Evolutionary conservation across 2,329 filamentous ascomycete genomes (phyloP).

Genomic region (Lachnellula suecica): DNA sequence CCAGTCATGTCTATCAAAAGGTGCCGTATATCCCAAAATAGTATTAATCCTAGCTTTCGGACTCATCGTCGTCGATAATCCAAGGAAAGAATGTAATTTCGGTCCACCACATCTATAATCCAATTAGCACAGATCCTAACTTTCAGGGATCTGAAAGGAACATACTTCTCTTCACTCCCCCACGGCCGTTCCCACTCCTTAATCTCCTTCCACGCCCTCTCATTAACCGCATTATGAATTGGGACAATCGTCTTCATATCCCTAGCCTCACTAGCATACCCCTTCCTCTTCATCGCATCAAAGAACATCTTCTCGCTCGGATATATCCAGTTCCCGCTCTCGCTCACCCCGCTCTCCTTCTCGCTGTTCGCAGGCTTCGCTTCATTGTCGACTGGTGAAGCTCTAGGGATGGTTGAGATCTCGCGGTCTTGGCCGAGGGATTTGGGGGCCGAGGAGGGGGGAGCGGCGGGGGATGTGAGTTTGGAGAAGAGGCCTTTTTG

Average conservation of each 20-base stretch:
- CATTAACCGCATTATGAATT: constrained; percentile 98
- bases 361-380: constrained; percentile 70
- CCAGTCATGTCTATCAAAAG: constrained; percentile 98
- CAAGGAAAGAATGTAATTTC: constrained; percentile 79
- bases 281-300: constrained; percentile 91
- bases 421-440: constrained; percentile 66
- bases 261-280: constrained; percentile 64
- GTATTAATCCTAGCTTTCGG: constrained; percentile 83
- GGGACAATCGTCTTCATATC: constrained; percentile 94
- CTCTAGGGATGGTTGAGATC: constrained; percentile 76
- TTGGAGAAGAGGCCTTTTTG: constrained; percentile 19
- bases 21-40: constrained; percentile 81
- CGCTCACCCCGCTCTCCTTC: constrained; percentile 67
- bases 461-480: constrained; percentile 13
- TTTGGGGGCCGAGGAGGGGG: constrained; percentile 2
- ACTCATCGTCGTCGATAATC: constrained; percentile 67
- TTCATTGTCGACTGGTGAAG: constrained; percentile 40
- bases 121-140: constrained; percentile 10
- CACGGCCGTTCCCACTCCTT: constrained; percentile 80
- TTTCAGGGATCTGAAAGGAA: constrained; percentile 1
- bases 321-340: constrained; percentile 92
- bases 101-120: constrained; percentile 69
- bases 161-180: constrained; percentile 54
- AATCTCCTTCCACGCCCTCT: constrained; percentile 92
- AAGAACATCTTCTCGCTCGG: constrained; percentile 98